These are phyloP conservation scores for Wickerhamomyces chambardii DNA, from an alignment of 805 yeast species.

Conservation along the genomic window DNA sequence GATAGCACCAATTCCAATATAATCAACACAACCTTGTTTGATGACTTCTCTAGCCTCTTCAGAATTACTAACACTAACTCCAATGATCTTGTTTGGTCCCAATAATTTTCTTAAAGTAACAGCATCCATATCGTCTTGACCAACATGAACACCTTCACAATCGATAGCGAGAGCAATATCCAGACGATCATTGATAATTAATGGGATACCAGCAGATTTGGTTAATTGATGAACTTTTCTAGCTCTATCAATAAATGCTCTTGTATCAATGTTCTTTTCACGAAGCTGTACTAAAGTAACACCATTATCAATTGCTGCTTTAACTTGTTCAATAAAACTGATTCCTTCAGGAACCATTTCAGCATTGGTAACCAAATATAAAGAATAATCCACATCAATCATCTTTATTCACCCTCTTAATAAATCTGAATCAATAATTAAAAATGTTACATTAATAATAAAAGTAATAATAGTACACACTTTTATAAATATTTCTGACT, in stretches of 20 bases:
- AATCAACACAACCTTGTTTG: conserved; percentile 44
- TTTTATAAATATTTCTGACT: no score
- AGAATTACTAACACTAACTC: conserved; percentile 60
- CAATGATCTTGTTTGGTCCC: conserved; percentile 71
- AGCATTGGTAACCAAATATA: conserved; percentile 77
- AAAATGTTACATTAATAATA: no score
- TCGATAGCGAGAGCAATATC: conserved; percentile 86
- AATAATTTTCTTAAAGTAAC: conserved; percentile 47
- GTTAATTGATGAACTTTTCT: conserved; percentile 53
- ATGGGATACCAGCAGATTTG: conserved; percentile 49
- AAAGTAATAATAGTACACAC: no score
- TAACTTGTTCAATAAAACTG: conserved; percentile 52
- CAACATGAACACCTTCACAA: conserved; percentile 90
- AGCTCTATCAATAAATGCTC: conserved; percentile 59
- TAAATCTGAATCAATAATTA: background rate
- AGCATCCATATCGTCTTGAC: conserved; percentile 76
- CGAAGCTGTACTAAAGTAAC: conserved; percentile 78
- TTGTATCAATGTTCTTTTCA: conserved; percentile 66
- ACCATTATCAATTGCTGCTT: conserved; percentile 57
- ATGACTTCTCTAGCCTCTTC: conserved; percentile 47
- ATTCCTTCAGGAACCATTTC: conserved; percentile 57
- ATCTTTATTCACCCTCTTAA: background rate
- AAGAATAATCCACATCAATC: conserved; percentile 35
- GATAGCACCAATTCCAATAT: conserved; percentile 79
- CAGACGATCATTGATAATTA: conserved; percentile 77